Evolutionary conservation across 371 early-diverging fungal genomes (phyloP), one percentile per base, ranked within the genome.

Genomic region (Mortierella sp.): DNA sequence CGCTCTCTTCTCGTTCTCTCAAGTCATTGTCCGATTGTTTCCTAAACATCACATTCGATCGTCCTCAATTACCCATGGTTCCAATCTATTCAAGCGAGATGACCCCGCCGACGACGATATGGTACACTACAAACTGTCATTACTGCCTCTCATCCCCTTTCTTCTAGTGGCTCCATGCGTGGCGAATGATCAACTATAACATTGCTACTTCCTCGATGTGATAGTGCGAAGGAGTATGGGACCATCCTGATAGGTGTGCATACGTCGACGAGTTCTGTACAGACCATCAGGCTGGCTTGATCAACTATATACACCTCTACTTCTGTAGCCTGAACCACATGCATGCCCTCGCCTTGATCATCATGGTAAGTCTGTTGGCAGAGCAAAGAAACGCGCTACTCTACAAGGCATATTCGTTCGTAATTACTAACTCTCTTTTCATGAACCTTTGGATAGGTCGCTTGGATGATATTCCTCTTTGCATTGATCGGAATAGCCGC

Each of bases 401-500:
- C n/a, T n/a, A n/a, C n/a, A n/a, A n/a, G n/a, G n/a, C n/a, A n/a
- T n/a, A n/a, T n/a, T n/a, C n/a, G n/a, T n/a, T n/a, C n/a, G n/a
- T n/a, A n/a, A n/a, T 9, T 29, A n/a, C 34, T 66, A 22, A 55
- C 55, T 4, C 64, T 8, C 10, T 26, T 45, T 39, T 11, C 22
- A 4, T 24, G 7, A n/a, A n/a, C n/a, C n/a, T 41, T 26, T 16
- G 24, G 7, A 41, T 68, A 90, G 92, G 89, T 85, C 63, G 44
- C 72, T 9, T 91, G 92, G 91, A 74, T 92, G 58, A 63, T 90
- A 26, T 91, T 91, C 70, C 81, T 92, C 7, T 93, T 93, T 77
- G 91, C 89, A 1, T 88, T 92, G 71, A 86, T 92, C 10, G 91
- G 93, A 26, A 87, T 91, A 4, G 89, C 92, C 13, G 93, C 93